Evolutionary conservation across 768 basidiomycete genomes (phyloP).

Genomic region (Sutorius australiensis): DNA sequence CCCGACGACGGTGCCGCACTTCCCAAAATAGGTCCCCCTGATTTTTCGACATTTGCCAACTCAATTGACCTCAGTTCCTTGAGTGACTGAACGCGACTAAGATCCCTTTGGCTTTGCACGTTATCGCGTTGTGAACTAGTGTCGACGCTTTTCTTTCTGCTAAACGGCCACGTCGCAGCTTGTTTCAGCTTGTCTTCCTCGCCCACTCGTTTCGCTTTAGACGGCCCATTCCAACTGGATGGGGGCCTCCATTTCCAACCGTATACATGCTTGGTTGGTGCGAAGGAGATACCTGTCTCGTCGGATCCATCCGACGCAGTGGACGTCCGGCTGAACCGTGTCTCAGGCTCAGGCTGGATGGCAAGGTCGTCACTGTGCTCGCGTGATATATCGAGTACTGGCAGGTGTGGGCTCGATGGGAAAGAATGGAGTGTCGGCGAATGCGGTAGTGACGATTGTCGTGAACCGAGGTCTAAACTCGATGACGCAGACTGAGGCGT

Average conservation of each 20-base stretch:
- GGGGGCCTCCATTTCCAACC: constrained; percentile 23
- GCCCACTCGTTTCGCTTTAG: not conserved
- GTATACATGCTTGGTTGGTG: not conserved
- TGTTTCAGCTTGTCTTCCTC: not conserved
- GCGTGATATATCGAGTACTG: not conserved
- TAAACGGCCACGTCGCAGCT: not conserved
- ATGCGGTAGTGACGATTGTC: not conserved
- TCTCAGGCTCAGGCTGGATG: not conserved
- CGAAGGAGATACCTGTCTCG: not conserved
- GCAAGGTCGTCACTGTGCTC: not conserved
- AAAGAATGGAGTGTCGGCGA: not conserved
- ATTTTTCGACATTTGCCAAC: not conserved
- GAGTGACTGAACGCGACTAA: not conserved
- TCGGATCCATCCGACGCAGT: not conserved
- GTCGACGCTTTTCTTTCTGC: not conserved
- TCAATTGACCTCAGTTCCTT: not conserved
- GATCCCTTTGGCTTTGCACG: not conserved
- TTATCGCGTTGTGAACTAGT: not conserved
- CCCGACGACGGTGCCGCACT: not conserved
- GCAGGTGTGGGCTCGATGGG: not conserved
- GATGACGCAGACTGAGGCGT: too few relatives aligned
- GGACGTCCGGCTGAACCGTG: not conserved
- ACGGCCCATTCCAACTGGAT: constrained; percentile 23
- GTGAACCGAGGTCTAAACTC: not conserved
- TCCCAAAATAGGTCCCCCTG: not conserved